Base-by-base conservation (phyloP, 345 rosid species). In the Orychophragmus violaceus region DNA sequence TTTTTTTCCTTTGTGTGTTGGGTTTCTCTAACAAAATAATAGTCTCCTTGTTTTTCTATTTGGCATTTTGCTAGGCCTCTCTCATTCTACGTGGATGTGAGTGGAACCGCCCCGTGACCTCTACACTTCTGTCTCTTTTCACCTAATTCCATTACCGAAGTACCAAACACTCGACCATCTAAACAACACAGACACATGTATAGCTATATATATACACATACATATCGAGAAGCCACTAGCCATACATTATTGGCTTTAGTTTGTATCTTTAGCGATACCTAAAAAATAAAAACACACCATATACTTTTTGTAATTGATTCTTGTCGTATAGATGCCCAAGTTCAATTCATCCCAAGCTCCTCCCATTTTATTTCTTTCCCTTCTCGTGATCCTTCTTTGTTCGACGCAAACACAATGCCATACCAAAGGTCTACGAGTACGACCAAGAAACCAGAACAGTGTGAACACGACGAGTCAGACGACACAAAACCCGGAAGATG, bases 51-150 rank as follows among this genome's bases (percentile, higher is more conserved):
- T 41, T 27, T 49, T 32, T 65, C 6, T 2, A 22, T 59, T 24
- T 66, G 57, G 41, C 41, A 66, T 59, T 58, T 63, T 66, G 71
- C 41, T 58, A 49, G 17, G 48, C 46, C 51, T 68, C 51, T 68
- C 46, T 75, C 30, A 62, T 50, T 59, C 73, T 69, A 72, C 79
- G 71, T 79, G 79, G 74, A 68, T 77, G 84, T 81, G 75, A 74
- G 80, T 73, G 77, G 82, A 77, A 77, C 72, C 86, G 56, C 89
- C 89, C 96, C 91, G 96, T 88, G 91, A 88, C 77, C 81, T 66
- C 84, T 78, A 62, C 70, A 54, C 81, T 67, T 32, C 44, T 41
- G 52, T 55, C 62, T 30, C 76, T 45, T 49, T 77, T 56, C 78
- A 74, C 77, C 68, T 74, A 74, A 74, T 66, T 74, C 72, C 64